Conservation (phyloP, 2,329 filamentous ascomycete genomes). For the Ascochyta lentis region DNA sequence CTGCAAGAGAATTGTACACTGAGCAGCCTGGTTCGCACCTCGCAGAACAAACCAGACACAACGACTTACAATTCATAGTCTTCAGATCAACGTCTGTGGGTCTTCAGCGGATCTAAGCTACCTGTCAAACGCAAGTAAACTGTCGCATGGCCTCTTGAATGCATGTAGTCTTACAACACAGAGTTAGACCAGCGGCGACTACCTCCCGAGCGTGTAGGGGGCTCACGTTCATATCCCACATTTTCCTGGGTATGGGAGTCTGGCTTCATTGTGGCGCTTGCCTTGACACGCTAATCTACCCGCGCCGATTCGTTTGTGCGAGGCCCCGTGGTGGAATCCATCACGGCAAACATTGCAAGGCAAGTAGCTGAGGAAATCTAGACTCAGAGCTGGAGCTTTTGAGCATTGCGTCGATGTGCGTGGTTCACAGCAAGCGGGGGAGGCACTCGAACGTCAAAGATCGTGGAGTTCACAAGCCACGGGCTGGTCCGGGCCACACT, state of each 20-base stretch:
- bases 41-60: too few relatives aligned
- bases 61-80: too few relatives aligned
- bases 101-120: too few relatives aligned
- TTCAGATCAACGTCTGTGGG: too few relatives aligned
- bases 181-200: too few relatives aligned
- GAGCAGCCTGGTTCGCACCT: not conserved
- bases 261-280: constrained; percentile 11
- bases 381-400: too few relatives aligned
- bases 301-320: not conserved
- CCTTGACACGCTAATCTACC: not conserved
- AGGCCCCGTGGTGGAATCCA: not conserved
- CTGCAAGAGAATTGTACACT: not conserved
- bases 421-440: not conserved
- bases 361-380: not conserved
- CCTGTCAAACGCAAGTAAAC: too few relatives aligned
- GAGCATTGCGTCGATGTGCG: not conserved
- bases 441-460: not conserved
- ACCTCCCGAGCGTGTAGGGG: too few relatives aligned
- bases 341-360: not conserved
- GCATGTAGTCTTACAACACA: too few relatives aligned
- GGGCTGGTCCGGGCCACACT: not conserved
- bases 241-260: not conserved
- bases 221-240: too few relatives aligned
- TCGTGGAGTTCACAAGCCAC: not conserved
- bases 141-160: too few relatives aligned